phyloP scores from a whole-genome alignment of 202 grass and related monocot species.

The Zoysia matrella region DNA sequence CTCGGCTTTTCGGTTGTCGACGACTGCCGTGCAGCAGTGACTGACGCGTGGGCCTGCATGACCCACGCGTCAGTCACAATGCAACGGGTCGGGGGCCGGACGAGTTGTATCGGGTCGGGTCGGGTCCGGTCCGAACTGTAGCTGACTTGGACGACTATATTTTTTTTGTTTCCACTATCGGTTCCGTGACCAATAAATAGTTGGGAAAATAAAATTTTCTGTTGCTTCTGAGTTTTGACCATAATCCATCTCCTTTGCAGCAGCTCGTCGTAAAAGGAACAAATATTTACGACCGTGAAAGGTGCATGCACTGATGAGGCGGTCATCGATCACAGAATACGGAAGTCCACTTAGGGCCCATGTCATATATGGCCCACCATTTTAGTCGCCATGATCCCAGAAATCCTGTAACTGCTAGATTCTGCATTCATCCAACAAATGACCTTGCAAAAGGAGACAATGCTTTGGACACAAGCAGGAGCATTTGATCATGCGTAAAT shows the following conservation, averaged over 20 bases:
- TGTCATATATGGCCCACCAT: conserved; percentile 22
- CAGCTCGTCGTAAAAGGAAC: no score
- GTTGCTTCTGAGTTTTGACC: conserved; percentile 30
- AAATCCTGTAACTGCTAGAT: conserved; percentile 41
- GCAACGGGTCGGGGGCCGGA: no score
- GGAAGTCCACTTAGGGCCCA: neutral
- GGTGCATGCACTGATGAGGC: neutral
- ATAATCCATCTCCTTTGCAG: neutral
- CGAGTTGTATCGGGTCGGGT: no score
- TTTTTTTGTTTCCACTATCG: no score
- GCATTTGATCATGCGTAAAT: neutral
- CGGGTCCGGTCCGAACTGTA: no score
- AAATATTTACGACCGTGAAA: neutral
- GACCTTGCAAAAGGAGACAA: conserved; percentile 18
- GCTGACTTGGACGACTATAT: no score
- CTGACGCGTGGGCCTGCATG: no score
- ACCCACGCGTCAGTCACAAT: no score
- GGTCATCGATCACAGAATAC: conserved; percentile 7
- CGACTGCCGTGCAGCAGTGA: no score
- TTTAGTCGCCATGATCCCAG: conserved; percentile 38
- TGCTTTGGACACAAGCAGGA: conserved; percentile 46
- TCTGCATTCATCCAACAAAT: conserved; percentile 17
- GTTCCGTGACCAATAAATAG: neutral
- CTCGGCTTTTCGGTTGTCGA: no score
- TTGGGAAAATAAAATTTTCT: neutral